Percentiles rank a stretch among this genome's conserved stretches.
Conservation (phyloP, 2,329 filamentous ascomycete genomes). For the Neophaeococcomyces aloes region DNA sequence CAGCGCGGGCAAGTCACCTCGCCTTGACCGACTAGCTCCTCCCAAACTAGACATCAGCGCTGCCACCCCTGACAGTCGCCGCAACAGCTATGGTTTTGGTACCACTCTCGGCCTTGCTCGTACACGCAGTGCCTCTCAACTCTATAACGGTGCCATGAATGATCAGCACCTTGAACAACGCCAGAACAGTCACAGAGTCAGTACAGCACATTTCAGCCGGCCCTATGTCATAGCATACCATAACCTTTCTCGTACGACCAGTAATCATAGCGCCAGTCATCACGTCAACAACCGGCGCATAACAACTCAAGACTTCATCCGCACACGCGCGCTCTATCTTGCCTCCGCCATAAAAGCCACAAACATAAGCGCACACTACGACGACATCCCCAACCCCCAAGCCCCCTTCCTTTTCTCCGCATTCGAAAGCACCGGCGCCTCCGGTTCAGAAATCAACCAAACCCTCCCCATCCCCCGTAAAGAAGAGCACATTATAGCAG, state of each 20-base stretch:
- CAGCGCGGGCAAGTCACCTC: slow-evolving; percentile 30
- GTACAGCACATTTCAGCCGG: too few relatives aligned
- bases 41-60: slow-evolving; percentile 41
- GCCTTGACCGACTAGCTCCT: slow-evolving; percentile 37
- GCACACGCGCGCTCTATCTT: slow-evolving; percentile 65
- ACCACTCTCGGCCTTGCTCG: slow-evolving; percentile 16
- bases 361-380: slow-evolving; percentile 60
- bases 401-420: slow-evolving; percentile 28
- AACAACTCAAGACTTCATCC: slow-evolving; percentile 53
- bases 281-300: slow-evolving; percentile 2
- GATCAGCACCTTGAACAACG: not conserved
- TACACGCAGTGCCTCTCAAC: slow-evolving; percentile 16
- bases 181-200: too few relatives aligned
- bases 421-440: slow-evolving; percentile 10
- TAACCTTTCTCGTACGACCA: too few relatives aligned
- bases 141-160: slow-evolving; percentile 13
- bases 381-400: slow-evolving; percentile 25
- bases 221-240: too few relatives aligned
- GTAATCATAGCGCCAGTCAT: too few relatives aligned
- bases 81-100: slow-evolving; percentile 26
- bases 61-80: slow-evolving; percentile 15
- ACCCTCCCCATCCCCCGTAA: slow-evolving; percentile 31
- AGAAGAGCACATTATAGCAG: slow-evolving; percentile 45
- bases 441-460: slow-evolving; percentile 1
- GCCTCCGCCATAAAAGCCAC: slow-evolving; percentile 83